Evolutionary conservation across 441 rosid genomes (phyloP).

Genomic region (Corymbia calophylla): DNA sequence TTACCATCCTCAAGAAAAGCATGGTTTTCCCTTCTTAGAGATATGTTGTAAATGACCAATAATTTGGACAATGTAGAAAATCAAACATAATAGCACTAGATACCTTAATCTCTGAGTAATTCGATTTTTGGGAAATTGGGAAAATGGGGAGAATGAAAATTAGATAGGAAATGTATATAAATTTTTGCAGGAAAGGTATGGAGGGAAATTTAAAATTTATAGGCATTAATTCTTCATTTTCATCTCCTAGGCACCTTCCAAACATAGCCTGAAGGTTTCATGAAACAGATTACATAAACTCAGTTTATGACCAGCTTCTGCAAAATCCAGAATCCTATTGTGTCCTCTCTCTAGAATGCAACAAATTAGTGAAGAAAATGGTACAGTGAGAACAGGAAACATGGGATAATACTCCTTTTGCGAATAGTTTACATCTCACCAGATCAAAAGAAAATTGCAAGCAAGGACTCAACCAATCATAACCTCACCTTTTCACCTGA

Average conservation of each 20-base stretch:
- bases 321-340: neutral
- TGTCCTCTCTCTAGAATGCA: neutral
- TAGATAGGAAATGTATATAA: neutral
- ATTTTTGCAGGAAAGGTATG: neutral
- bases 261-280: neutral
- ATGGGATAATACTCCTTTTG: neutral
- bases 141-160: neutral
- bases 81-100: neutral
- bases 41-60: neutral
- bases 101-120: neutral
- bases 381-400: neutral
- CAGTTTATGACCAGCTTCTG: neutral
- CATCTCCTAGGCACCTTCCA: neutral
- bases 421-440: neutral
- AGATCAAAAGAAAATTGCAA: neutral
- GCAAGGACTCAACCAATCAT: neutral
- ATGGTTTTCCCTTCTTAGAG: neutral
- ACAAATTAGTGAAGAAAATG: neutral
- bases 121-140: neutral
- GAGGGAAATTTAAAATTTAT: neutral
- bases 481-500: slow-evolving; percentile 21
- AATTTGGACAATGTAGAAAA: neutral
- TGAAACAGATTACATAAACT: neutral
- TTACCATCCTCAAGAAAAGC: neutral
- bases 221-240: neutral